Evolutionary conservation across 2,329 filamentous ascomycete species (phyloP), one percentile per base, ranked within the genome.

Genomic region (Botrytis byssoidea): DNA sequence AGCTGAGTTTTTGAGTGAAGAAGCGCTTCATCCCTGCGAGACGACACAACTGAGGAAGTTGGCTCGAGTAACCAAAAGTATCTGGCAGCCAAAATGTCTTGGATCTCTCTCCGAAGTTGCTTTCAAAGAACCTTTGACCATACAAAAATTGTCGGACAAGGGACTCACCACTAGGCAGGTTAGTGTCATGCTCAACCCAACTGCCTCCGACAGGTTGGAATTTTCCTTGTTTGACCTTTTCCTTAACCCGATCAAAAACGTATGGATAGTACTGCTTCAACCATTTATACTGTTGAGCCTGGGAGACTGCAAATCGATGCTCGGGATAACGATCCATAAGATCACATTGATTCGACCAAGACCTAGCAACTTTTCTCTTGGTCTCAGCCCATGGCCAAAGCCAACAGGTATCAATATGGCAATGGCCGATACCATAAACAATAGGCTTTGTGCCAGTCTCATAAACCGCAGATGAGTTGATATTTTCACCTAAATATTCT

Each of bases 181-280:
- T 99, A 76, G 96, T 99, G 81, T 99, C 96, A 81, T 99, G 96
- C 81, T 99, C 96, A 25, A 99, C 95, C 96, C 96, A 99, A 84
- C 94, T 98, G 71, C 96, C 96, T 76, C 96, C 96, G 78, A 99
- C 95, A 22, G 95, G 95, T 77, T 98, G 93, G 83, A 99, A 99
- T 75, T 89, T 92, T 35, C 95, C 95, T 79, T 95, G 90, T 83
- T 93, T 93, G 75, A 98, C 92, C 87, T 97, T 97, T 72, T 88
- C 85, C 85, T 97, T 97, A 77, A 99, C 95, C 25, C 95, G 91
- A 78, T 97, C 92, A 81, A 94, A 98, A 2, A 94, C 92, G 59
- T 90, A 90, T 0, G 96, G 95, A 81, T 99, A 99, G 77, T 93
- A 86, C 78, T 92, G 85, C 84, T 98, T 94, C 44, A 98, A 87